Conservation (phyloP, 345 rosid species). For the Theobroma cacao region DNA sequence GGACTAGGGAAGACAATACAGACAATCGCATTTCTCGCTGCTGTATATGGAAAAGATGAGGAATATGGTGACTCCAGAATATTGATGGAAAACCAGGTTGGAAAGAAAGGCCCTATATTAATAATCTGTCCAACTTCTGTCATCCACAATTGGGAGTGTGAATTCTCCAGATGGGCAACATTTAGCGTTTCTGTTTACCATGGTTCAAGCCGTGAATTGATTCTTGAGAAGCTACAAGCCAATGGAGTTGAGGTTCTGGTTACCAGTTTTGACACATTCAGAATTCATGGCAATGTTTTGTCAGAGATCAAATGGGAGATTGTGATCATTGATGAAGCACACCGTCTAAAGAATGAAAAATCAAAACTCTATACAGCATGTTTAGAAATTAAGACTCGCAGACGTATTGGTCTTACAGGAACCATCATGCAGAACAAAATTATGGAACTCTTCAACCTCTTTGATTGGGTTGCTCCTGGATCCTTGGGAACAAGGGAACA, state of each 20-base stretch:
- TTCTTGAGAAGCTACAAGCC: slow-evolving; percentile 71
- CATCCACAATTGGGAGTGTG: slow-evolving; percentile 88
- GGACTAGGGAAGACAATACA: slow-evolving; percentile 98
- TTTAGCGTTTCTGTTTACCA: slow-evolving; percentile 72
- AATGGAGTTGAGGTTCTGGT: slow-evolving; percentile 66
- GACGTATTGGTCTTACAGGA: slow-evolving; percentile 85
- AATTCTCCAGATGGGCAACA: slow-evolving; percentile 83
- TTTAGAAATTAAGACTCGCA: slow-evolving; percentile 51
- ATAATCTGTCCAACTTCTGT: slow-evolving; percentile 89
- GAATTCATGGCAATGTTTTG: slow-evolving; percentile 72
- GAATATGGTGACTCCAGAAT: slow-evolving; percentile 34
- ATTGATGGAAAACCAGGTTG: slow-evolving; percentile 24
- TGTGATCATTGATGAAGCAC: slow-evolving; percentile 91
- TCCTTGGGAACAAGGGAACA: slow-evolving; percentile 87
- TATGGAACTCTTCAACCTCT: slow-evolving; percentile 82
- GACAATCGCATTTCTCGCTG: slow-evolving; percentile 90
- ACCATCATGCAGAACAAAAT: slow-evolving; percentile 93
- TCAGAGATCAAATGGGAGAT: slow-evolving; percentile 77
- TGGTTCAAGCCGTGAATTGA: slow-evolving; percentile 71
- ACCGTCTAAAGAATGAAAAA: slow-evolving; percentile 86
- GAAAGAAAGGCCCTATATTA: slow-evolving; percentile 53
- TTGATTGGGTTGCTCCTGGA: slow-evolving; percentile 89
- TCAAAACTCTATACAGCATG: slow-evolving; percentile 86
- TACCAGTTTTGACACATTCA: slow-evolving; percentile 80
- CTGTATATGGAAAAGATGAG: slow-evolving; percentile 71